Evolutionary conservation across 805 yeast genomes (phyloP).

Genomic region (Myxozyma sirexii): DNA sequence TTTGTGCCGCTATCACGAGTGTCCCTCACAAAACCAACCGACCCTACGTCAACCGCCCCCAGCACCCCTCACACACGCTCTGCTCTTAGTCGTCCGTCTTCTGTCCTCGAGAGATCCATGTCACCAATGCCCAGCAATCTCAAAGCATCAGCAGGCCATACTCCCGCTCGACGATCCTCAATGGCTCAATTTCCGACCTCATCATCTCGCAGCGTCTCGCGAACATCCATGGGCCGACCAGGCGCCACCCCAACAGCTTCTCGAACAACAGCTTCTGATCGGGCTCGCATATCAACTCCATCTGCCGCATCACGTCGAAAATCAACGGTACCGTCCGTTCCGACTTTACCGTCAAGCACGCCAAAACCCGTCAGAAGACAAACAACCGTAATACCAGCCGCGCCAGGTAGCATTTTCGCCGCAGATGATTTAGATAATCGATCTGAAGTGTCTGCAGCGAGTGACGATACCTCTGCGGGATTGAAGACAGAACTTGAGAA

Average conservation of each 20-base stretch:
- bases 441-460: conserved; percentile 3
- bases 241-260: conserved; percentile 7
- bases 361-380: background rate
- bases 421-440: conserved; percentile 4
- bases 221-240: conserved; percentile 14
- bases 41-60: background rate
- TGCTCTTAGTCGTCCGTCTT: conserved; percentile 15
- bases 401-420: conserved; percentile 9
- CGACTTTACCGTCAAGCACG: conserved; percentile 1
- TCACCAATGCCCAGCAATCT: conserved; percentile 15
- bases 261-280: conserved; percentile 4
- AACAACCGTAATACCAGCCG: background rate
- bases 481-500: conserved; percentile 36
- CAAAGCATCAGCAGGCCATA: conserved; percentile 6
- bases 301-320: conserved; percentile 1
- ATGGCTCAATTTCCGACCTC: conserved; percentile 15
- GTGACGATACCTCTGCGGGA: conserved; percentile 18
- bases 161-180: conserved; percentile 28
- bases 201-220: conserved; percentile 14
- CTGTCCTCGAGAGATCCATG: conserved; percentile 7
- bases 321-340: conserved; percentile 11
- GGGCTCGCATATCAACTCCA: conserved; percentile 5
- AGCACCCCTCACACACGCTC: conserved; percentile 25
- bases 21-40: background rate
- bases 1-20: conserved; percentile 20